phyloP scores from a whole-genome alignment of 176 grass and related monocot species.

The Alloteropsis semialata region DNA sequence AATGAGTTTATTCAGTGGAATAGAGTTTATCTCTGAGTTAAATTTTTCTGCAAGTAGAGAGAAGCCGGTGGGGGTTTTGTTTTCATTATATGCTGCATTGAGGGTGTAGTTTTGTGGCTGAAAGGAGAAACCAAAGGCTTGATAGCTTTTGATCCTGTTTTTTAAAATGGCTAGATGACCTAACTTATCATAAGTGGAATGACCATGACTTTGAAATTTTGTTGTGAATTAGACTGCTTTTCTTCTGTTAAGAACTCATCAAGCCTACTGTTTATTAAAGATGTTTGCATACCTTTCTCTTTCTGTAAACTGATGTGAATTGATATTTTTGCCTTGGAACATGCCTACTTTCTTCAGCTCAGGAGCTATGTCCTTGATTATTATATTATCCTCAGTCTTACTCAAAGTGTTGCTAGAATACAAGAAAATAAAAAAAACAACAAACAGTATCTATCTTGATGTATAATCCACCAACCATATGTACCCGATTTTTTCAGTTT shows the following conservation, averaged over 20 bases:
- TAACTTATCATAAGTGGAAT: background rate
- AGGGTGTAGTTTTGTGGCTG: background rate
- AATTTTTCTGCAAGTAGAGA: background rate
- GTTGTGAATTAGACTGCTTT: background rate
- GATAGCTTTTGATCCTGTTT: background rate
- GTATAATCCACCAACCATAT: background rate
- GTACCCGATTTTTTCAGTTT: background rate
- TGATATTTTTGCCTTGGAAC: background rate
- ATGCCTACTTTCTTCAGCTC: background rate
- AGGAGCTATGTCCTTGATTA: background rate
- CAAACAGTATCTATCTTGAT: background rate
- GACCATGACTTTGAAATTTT: background rate
- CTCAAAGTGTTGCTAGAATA: conserved; percentile 1
- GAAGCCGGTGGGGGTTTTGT: background rate
- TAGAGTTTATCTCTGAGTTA: background rate
- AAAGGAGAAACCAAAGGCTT: background rate
- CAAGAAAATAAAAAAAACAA: background rate
- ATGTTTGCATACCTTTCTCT: background rate
- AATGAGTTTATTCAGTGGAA: background rate
- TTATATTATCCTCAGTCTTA: conserved; percentile 3
- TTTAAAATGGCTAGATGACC: background rate
- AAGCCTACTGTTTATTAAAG: background rate
- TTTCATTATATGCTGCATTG: background rate
- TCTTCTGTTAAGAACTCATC: background rate
- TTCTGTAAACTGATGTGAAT: background rate